Conservation (phyloP, 1,284 basidiomycete genomes). For the Ceratobasidium papillatum region DNA sequence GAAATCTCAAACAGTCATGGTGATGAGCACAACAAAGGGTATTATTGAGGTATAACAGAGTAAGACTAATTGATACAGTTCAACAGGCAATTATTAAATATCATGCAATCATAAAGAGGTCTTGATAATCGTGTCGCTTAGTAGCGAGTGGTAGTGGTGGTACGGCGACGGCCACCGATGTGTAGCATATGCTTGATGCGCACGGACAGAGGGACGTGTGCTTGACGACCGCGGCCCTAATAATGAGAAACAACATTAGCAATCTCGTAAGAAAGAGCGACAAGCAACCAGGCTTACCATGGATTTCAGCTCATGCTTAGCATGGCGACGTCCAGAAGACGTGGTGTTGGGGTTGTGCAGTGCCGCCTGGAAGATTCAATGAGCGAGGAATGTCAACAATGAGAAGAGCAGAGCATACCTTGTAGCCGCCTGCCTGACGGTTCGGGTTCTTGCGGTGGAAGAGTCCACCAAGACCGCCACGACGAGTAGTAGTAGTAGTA, state of each 20-base stretch:
- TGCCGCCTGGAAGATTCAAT: constrained; percentile 51
- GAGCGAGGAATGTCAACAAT: neutral
- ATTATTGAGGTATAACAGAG: neutral
- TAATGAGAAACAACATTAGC: neutral
- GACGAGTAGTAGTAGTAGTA: constrained; percentile 42
- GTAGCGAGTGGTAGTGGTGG: constrained; percentile 23
- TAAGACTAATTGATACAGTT: constrained; percentile 24
- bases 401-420: constrained; percentile 52
- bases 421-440: constrained; percentile 60
- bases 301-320: constrained; percentile 11
- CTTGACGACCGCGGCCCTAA: constrained; percentile 45
- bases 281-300: constrained; percentile 1
- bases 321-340: constrained; percentile 19
- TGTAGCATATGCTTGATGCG: constrained; percentile 45
- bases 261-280: neutral
- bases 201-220: constrained; percentile 45
- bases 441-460: constrained; percentile 56
- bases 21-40: neutral
- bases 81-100: constrained; percentile 36
- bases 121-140: neutral
- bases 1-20: no score
- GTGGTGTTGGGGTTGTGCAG: constrained; percentile 58
- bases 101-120: constrained; percentile 4
- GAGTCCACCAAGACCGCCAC: constrained; percentile 48
- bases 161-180: constrained; percentile 47